Evolutionary conservation across 768 basidiomycete species (phyloP).

Genomic region (Leccinum variicolor): DNA sequence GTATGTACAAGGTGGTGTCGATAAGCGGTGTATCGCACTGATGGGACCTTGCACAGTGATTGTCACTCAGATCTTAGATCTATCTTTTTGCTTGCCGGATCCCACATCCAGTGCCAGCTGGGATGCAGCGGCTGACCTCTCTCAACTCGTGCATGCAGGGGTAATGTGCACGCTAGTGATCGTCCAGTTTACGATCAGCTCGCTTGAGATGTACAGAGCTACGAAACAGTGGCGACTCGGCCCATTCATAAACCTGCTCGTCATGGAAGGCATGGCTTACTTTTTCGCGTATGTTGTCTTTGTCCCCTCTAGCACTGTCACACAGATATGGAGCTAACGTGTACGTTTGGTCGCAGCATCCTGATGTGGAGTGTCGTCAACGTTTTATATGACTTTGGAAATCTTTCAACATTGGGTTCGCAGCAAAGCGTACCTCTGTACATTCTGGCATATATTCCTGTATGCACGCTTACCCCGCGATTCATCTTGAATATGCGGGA

Average conservation of each 20-base stretch:
- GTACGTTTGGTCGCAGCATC: background rate
- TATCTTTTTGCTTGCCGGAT: background rate
- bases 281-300: background rate
- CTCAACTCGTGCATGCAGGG: background rate
- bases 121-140: background rate
- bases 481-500: too few relatives aligned
- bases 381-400: background rate
- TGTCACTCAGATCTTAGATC: background rate
- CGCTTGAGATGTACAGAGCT: background rate
- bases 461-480: too few relatives aligned
- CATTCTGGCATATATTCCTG: too few relatives aligned
- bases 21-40: background rate
- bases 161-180: background rate
- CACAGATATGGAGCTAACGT: background rate
- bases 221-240: background rate
- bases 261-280: background rate
- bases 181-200: background rate
- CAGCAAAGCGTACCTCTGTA: too few relatives aligned
- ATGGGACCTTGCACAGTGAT: background rate
- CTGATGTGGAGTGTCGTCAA: background rate
- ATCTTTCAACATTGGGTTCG: too few relatives aligned
- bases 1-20: background rate
- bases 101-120: background rate
- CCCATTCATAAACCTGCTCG: background rate
- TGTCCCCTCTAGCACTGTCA: background rate